Base-by-base conservation (phyloP, 139 green algal species). In the Chlorella sorokiniana region DNA sequence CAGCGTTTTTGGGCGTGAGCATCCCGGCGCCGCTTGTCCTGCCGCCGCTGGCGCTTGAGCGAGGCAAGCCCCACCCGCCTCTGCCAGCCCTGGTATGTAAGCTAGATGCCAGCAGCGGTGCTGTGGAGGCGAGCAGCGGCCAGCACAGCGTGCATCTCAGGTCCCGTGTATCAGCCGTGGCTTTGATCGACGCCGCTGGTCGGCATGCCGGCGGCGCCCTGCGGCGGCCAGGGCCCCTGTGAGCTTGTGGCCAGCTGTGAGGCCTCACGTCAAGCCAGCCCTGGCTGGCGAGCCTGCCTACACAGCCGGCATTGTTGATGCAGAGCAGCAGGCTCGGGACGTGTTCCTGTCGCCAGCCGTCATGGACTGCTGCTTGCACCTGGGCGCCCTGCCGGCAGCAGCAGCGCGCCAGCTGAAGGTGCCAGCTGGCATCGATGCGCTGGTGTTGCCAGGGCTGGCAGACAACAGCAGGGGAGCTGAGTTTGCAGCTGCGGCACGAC, bases 151-250 rank as follows among this genome's bases (percentile, higher is more conserved):
- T 76, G 42, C 79, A 84, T 44, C 62, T 81, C 4, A 40, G 23
- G 5, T 73, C 52, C 29, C 67, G 16, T 20, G 3, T 69, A 23
- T n/a, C 41, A 1, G 59, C 16, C 6, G 52, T 69, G 3, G 35
- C n/a, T 37, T 0, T 23, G 10, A 27, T 25, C 27, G 4, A 33
- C 20, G 35, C 5, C 6, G 9, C 20, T 31, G n/a, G n/a, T 10
- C 6, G 64, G 95, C 31, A 96, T 96, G 67, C 67, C 89, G 72
- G 87, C 92, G 86, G 78, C 95, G 72, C 65, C 72, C 20, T 87
- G 89, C 31, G 82, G 89, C 48, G 92, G 92, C 4, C n/a, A n/a
- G n/a, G n/a, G n/a, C n/a, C n/a, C 16, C 48, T 59, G 48, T 59
- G 14, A 59, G 48, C 48, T 59, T n/a, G n/a, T n/a, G n/a, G n/a